Percentiles rank a stretch among this genome's conserved stretches.
Evolutionary conservation across 306 rosid species (phyloP).

Genomic region (Ormosia emarginata): DNA sequence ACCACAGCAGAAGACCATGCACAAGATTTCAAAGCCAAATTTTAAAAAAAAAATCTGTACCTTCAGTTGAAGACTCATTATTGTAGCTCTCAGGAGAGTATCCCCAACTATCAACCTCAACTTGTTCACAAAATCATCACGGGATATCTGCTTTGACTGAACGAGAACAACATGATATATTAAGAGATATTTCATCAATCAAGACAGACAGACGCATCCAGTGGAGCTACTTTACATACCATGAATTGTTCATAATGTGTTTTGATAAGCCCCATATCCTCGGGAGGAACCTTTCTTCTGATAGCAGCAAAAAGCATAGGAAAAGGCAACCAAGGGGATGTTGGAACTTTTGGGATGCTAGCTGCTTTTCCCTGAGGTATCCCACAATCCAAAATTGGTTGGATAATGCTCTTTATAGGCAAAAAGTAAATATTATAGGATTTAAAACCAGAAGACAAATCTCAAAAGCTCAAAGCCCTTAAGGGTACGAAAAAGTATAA

Average conservation of each 20-base stretch:
- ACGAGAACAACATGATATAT: neutral
- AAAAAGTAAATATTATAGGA: slow-evolving; percentile 1
- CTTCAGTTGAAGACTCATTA: slow-evolving; percentile 54
- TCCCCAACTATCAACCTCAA: slow-evolving; percentile 82
- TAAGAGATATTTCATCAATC: neutral
- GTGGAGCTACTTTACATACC: slow-evolving; percentile 48
- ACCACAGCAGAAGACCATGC: neutral
- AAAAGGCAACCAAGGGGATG: slow-evolving; percentile 86
- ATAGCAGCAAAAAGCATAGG: slow-evolving; percentile 71
- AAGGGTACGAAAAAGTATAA: too few relatives aligned
- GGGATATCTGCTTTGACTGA: slow-evolving; percentile 64
- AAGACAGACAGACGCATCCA: neutral
- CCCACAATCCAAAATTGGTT: slow-evolving; percentile 30
- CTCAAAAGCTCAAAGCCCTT: neutral
- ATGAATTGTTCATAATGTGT: slow-evolving; percentile 42
- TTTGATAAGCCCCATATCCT: slow-evolving; percentile 41
- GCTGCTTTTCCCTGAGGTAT: slow-evolving; percentile 43
- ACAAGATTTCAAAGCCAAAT: neutral
- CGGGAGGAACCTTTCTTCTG: slow-evolving; percentile 42
- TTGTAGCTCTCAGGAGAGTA: slow-evolving; percentile 55
- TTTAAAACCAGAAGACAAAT: slow-evolving; percentile 1
- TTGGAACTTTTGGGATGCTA: slow-evolving; percentile 46
- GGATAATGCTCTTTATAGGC: slow-evolving; percentile 9
- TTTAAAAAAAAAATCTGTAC: slow-evolving; percentile 29
- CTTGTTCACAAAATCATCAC: slow-evolving; percentile 64